Base-by-base conservation (phyloP, 1,284 basidiomycete genomes). In the Pseudozyma tsukubaensis region DNA sequence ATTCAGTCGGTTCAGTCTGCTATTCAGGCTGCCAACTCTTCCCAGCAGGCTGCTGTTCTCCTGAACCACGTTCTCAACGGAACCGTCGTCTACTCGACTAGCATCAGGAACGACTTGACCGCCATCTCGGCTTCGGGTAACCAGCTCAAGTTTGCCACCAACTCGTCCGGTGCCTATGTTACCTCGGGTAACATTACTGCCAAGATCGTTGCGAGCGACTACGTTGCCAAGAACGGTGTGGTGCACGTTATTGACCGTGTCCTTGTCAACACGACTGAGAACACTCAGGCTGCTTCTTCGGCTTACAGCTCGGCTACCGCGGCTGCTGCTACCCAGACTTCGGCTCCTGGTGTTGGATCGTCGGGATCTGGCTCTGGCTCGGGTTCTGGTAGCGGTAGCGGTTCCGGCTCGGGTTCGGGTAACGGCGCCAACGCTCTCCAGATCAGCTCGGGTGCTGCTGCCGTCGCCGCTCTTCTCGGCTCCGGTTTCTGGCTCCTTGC, bases 211-310 rank as follows among this genome's bases (percentile, higher is more conserved):
- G 86, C 87, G 56, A 85, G 89, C 24, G 91, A 93, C 81, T 86
- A 92, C 9, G 86, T 93, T 72, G 84, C 89, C 29, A 82, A 87
- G 34, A 92, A 92, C 76, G 92, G 92, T 62, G 92, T 93, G 24
- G 80, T 92, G 8, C 91, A 93, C 82, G 84, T 85, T 52, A 89
- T 92, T 69, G 88, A 92, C 81, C 75, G 83, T 3, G 89, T 92
- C 12, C 86, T 92, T 49, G 64, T 89, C 50, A 88, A 91, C 84
- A 87, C 87, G 4, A 81, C 86, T 14, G 82, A 80, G 14, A 86
- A 92, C 83, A 56, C 87, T 40, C 73, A 76, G 4, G 89, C 88
- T 1, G 91, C 91, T 0, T 86, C 84, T 40, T 88, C 88, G 61
- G 91, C 91, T 19, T 69, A 40, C 59, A 65, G 65, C 54, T 67